A percentile compares a stretch with the other conserved stretches of the same genome.
Evolutionary conservation across 306 rosid species (phyloP).

Genomic region (Malus fusca): DNA sequence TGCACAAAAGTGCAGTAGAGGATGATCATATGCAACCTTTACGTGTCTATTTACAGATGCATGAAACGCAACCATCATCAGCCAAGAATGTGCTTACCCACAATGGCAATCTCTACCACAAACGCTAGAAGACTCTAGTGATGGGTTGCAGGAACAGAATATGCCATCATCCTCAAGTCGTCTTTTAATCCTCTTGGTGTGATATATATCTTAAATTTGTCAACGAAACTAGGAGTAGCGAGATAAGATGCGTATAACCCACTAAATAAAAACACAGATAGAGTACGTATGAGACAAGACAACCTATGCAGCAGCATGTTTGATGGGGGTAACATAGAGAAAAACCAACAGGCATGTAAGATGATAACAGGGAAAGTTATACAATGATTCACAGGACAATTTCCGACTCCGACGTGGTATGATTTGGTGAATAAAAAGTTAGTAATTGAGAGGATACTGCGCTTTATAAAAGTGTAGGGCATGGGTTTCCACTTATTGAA

Average conservation of each 20-base stretch:
- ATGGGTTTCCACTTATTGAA: slow-evolving; percentile 46
- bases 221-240: slow-evolving; percentile 15
- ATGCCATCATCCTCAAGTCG: slow-evolving; percentile 86
- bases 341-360: background rate
- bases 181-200: slow-evolving; percentile 67
- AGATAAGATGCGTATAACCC: background rate
- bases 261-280: background rate
- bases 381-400: background rate
- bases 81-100: slow-evolving; percentile 53
- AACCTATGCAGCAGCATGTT: background rate
- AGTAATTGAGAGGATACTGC: slow-evolving; percentile 70
- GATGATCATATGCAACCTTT: background rate
- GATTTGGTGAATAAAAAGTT: background rate
- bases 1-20: background rate
- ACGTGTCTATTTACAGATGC: background rate
- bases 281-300: background rate
- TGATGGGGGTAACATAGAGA: background rate
- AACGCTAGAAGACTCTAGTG: slow-evolving; percentile 52
- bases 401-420: background rate
- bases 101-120: slow-evolving; percentile 91
- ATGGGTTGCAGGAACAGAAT: slow-evolving; percentile 67
- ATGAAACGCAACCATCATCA: background rate
- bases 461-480: slow-evolving; percentile 63
- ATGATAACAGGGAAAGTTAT: background rate
- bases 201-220: slow-evolving; percentile 68